phyloP scores from a whole-genome alignment of 1,284 basidiomycete species.

The Amylostereum chailletii region DNA sequence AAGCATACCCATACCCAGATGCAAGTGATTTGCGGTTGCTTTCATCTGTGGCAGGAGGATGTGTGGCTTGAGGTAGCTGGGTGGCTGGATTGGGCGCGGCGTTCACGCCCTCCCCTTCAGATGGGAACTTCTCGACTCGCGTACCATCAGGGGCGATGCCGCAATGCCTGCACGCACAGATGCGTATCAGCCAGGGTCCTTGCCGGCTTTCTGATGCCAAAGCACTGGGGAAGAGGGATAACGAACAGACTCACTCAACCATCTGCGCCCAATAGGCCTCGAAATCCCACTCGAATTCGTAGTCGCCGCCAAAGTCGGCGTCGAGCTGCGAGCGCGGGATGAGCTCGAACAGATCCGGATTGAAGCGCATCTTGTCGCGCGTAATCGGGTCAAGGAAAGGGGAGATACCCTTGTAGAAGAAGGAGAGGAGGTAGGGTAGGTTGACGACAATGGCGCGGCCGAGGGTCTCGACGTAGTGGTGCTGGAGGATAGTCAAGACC shows the following conservation, averaged over 20 bases:
- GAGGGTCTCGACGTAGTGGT: constrained; percentile 87
- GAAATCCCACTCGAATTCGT: constrained; percentile 72
- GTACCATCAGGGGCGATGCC: constrained; percentile 56
- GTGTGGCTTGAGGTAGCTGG: too few relatives aligned
- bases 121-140: constrained; percentile 16
- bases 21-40: too few relatives aligned
- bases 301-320: constrained; percentile 74
- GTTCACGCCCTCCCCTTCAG: too few relatives aligned
- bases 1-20: too few relatives aligned
- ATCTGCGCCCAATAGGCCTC: constrained; percentile 75
- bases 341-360: constrained; percentile 72
- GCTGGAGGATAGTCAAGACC: constrained; percentile 78
- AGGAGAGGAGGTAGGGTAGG: constrained; percentile 70
- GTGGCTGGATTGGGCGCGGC: too few relatives aligned
- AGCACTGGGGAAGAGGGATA: neutral
- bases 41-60: too few relatives aligned
- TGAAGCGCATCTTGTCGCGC: constrained; percentile 89
- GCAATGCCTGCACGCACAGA: constrained; percentile 34
- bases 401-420: constrained; percentile 82
- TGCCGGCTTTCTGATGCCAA: neutral
- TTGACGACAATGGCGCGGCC: constrained; percentile 83
- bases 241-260: constrained; percentile 42
- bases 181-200: neutral
- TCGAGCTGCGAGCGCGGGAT: constrained; percentile 74
- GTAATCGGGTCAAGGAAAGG: constrained; percentile 90